These are phyloP conservation scores for Diaporthe sp. DNA, from an alignment of 2,329 filamentous ascomycete genomes.

Conservation along the genomic window DNA sequence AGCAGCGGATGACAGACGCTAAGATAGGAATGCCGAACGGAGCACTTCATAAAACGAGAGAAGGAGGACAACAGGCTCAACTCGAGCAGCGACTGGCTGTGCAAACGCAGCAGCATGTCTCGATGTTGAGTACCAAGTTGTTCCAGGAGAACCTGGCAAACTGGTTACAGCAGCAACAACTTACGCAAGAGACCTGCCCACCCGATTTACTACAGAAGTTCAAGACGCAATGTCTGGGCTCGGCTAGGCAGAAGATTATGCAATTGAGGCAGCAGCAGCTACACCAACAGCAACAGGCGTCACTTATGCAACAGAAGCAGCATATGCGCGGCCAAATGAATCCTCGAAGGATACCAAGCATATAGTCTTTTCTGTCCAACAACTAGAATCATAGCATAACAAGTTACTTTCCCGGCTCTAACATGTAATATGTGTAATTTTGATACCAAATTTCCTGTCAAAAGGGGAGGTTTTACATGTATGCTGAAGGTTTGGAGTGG, in stretches of 20 bases:
- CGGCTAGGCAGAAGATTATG: conserved; percentile 54
- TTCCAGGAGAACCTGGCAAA: conserved; percentile 56
- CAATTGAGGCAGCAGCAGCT: conserved; percentile 45
- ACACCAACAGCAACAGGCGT: conserved; percentile 43
- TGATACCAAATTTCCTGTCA: too few relatives aligned
- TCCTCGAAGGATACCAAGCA: too few relatives aligned
- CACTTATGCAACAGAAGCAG: conserved; percentile 55
- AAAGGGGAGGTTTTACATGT: too few relatives aligned
- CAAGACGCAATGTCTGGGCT: conserved; percentile 57
- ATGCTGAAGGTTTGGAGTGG: too few relatives aligned
- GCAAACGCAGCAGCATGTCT: conserved; percentile 31
- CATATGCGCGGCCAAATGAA: conserved; percentile 40
- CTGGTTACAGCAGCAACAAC: conserved; percentile 56
- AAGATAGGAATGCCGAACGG: conserved; percentile 44
- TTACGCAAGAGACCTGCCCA: conserved; percentile 60
- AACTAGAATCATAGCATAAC: too few relatives aligned
- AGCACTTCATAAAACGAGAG: conserved; percentile 37
- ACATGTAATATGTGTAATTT: too few relatives aligned
- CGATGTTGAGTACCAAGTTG: conserved; percentile 46
- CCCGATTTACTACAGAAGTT: conserved; percentile 60
- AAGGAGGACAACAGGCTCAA: conserved; percentile 39
- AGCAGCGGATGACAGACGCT: conserved; percentile 54
- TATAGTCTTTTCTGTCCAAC: too few relatives aligned
- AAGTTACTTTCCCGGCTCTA: too few relatives aligned
- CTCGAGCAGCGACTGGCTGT: conserved; percentile 14